These are phyloP conservation scores for Gentiana straminea DNA, from an alignment of 257 asterid genomes.

Conservation along the genomic window DNA sequence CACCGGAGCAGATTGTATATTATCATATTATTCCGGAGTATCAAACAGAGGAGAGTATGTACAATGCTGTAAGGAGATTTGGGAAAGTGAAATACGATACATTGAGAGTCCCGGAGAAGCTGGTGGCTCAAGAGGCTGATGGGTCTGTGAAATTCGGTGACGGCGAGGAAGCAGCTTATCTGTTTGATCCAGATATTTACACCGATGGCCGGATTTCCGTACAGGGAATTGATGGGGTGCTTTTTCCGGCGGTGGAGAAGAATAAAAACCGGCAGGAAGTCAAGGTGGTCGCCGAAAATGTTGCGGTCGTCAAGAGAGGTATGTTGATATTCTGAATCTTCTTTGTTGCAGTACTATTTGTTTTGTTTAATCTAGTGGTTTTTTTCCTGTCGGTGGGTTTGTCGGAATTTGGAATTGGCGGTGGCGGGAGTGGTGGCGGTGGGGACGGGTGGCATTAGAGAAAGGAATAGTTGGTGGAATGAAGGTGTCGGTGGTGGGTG, in stretches of 20 bases:
- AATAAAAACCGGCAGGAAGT: background rate
- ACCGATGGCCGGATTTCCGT: conserved; percentile 24
- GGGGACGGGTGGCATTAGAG: background rate
- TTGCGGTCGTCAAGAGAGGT: conserved; percentile 7
- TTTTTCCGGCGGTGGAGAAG: conserved; percentile 17
- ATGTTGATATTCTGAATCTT: background rate
- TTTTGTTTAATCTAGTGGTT: too few relatives aligned
- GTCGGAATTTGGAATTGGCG: background rate
- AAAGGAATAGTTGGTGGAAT: background rate
- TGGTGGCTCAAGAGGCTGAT: conserved; percentile 24
- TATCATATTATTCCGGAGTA: conserved; percentile 24
- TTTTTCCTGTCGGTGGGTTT: background rate
- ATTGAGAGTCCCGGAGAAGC: conserved; percentile 16
- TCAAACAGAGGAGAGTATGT: conserved; percentile 28
- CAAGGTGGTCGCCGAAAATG: conserved; percentile 2
- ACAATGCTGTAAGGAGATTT: conserved; percentile 22
- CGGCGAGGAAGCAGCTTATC: conserved; percentile 20
- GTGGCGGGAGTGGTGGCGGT: background rate
- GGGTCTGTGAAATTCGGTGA: conserved; percentile 25
- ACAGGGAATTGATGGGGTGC: conserved; percentile 24
- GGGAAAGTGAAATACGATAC: conserved; percentile 20
- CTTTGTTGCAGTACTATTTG: background rate
- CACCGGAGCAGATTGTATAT: conserved; percentile 25
- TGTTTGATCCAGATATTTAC: conserved; percentile 27
- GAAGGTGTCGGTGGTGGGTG: conserved; percentile 9